phyloP scores from a whole-genome alignment of 495 filamentous ascomycete species.

The Recurvomyces mirabilis region DNA sequence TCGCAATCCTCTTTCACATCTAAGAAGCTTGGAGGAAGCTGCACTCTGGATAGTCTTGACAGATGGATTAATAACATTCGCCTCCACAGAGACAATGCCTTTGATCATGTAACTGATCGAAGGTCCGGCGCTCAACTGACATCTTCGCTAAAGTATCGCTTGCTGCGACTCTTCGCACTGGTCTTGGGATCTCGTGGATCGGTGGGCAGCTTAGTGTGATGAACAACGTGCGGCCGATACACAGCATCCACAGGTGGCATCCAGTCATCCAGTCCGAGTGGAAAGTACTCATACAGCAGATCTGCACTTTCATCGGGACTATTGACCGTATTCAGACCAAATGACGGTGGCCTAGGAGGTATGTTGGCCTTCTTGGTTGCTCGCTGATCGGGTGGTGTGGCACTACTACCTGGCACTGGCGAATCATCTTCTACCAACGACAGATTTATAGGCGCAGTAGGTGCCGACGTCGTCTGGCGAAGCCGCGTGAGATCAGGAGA shows the following conservation, averaged over 20 bases:
- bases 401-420: conserved; percentile 4
- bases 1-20: no score
- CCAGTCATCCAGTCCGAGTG: conserved; percentile 81
- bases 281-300: conserved; percentile 84
- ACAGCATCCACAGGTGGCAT: conserved; percentile 85
- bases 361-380: conserved; percentile 18
- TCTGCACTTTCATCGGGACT: conserved; percentile 63
- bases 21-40: no score
- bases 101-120: no score
- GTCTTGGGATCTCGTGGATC: conserved; percentile 52
- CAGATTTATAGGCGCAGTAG: conserved; percentile 50
- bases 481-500: conserved; percentile 12
- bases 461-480: conserved; percentile 20
- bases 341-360: conserved; percentile 27
- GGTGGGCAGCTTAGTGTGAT: conserved; percentile 67
- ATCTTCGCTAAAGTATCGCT: conserved; percentile 72
- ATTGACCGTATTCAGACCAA: conserved; percentile 33
- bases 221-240: conserved; percentile 84
- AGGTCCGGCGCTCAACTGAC: conserved; percentile 23
- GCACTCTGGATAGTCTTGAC: no score
- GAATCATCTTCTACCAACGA: conserved; percentile 65
- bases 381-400: conserved; percentile 7
- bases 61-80: no score
- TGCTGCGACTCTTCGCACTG: conserved; percentile 53
- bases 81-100: no score